phyloP scores from a whole-genome alignment of 768 basidiomycete species.

The Termitomyces bulborhizus region DNA sequence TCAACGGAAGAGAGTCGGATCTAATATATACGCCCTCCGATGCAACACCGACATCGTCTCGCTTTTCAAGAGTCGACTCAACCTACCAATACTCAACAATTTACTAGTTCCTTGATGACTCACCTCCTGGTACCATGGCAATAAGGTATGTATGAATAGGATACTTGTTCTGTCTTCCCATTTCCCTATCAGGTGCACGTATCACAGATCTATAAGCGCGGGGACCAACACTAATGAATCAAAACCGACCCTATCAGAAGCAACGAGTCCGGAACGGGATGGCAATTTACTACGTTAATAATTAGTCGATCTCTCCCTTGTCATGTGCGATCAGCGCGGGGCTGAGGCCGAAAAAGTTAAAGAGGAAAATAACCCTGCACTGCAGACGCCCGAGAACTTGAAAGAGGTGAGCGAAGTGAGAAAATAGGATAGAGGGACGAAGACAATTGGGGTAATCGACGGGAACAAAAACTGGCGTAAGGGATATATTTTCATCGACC shows the following conservation, averaged over 20 bases:
- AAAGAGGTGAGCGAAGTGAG: background rate
- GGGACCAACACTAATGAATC: conserved; percentile 25
- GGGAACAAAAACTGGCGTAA: no score
- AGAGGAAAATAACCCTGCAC: background rate
- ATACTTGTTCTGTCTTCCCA: background rate
- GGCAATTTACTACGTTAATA: background rate
- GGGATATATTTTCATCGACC: no score
- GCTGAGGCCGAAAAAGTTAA: background rate
- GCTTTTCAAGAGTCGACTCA: background rate
- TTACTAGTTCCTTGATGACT: conserved; percentile 12
- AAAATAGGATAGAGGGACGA: background rate
- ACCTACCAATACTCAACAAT: conserved; percentile 15
- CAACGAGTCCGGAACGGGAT: no score
- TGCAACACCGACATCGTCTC: no score
- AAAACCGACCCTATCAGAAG: conserved; percentile 29
- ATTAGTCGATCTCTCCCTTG: background rate
- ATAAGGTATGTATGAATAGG: conserved; percentile 8
- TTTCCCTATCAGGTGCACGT: background rate
- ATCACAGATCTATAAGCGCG: conserved; percentile 7
- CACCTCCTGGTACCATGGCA: conserved; percentile 1
- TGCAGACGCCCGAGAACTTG: conserved; percentile 2
- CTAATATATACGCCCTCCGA: conserved; percentile 10
- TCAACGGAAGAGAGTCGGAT: conserved; percentile 33
- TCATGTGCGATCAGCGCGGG: background rate
- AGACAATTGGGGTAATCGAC: no score